Evolutionary conservation across 164 flowering plant species (phyloP).

Genomic region (Piper betle): DNA sequence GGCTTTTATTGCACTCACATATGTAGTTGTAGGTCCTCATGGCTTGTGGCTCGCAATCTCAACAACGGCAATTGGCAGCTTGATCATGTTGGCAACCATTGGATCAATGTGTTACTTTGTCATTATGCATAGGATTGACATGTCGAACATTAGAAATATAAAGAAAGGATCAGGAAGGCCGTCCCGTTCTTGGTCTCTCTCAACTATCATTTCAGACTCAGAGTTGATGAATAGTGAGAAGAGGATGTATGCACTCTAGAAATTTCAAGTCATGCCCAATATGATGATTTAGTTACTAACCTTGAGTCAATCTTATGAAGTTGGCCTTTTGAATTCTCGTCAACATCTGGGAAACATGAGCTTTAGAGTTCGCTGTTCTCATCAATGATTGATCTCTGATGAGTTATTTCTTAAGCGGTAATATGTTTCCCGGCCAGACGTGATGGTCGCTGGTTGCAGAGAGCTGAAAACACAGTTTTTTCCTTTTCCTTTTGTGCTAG

Average conservation of each 20-base stretch:
- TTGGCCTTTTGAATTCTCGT: too few species aligned
- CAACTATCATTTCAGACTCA: slow-evolving; percentile 38
- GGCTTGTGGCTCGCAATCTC: slow-evolving; percentile 60
- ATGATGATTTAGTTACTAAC: too few species aligned
- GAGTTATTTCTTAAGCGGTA: too few species aligned
- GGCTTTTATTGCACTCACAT: slow-evolving; percentile 71
- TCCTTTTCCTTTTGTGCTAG: too few species aligned
- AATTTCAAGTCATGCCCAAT: too few species aligned
- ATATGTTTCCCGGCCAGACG: too few species aligned
- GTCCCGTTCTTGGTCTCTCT: slow-evolving; percentile 53
- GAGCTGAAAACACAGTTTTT: too few species aligned
- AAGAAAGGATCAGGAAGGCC: slow-evolving; percentile 38
- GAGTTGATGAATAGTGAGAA: slow-evolving; percentile 54
- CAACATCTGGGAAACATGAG: too few species aligned
- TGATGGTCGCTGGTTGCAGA: too few species aligned
- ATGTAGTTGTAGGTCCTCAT: slow-evolving; percentile 65
- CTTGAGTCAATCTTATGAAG: too few species aligned
- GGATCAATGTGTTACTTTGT: slow-evolving; percentile 90
- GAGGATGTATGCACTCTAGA: slow-evolving; percentile 77
- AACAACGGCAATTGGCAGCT: slow-evolving; percentile 57
- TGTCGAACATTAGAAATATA: slow-evolving; percentile 52
- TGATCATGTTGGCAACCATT: slow-evolving; percentile 69
- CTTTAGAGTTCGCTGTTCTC: too few species aligned
- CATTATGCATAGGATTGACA: slow-evolving; percentile 49
- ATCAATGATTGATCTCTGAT: too few species aligned